Evolutionary conservation across 1,284 basidiomycete genomes (phyloP), one percentile per base, ranked within the genome.

Genomic region (Pterula multifida): DNA sequence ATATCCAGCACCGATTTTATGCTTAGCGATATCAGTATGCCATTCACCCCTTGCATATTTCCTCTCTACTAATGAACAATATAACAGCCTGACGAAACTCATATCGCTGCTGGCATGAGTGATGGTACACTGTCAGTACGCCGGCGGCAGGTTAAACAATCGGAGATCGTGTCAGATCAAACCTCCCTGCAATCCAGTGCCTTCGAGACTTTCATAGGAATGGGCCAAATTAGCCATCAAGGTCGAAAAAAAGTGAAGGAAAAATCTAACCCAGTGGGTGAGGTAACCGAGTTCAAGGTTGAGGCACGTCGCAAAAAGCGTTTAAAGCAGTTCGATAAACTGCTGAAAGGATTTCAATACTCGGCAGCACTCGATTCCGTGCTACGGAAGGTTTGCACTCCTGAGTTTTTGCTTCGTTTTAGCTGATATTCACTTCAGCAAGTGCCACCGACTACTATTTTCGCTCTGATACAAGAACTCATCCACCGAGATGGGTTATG

Each of bases 31-130:
- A 53, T 98, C 89, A 53, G 90, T 90, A 61, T 61, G 80, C 71
- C 36, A 67, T 25, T 42, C n/a, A 1, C 45, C 52, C 24, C 26
- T 28, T 49, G 28, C 51, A 36, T 12, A 19, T 39, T 35, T 44
- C 45, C 12, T 51, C 51, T 42, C 53, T 28, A 54, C n/a, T 49
- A 36, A 45, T 39, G 53, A 9, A 13, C 50, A 28, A 50, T 13
- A 17, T 32, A 54, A 24, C 55, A 95, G 82, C 94, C 94, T 17
- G 95, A 98, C 65, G 92, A 96, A 61, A 95, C 91, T 1, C 94
- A 98, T 60, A 87, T 98, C 47, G 90, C 90, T 0, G 90, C 89
- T 1, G 96, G 95, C 23, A 92, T 98, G 87, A 86, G 92, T 1
- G 96, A 98, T 63, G 95, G 95, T 1, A 98, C 95, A 1, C 75